These are phyloP conservation scores for Solanum piurae DNA, from an alignment of 257 asterid genomes.

Conservation along the genomic window DNA sequence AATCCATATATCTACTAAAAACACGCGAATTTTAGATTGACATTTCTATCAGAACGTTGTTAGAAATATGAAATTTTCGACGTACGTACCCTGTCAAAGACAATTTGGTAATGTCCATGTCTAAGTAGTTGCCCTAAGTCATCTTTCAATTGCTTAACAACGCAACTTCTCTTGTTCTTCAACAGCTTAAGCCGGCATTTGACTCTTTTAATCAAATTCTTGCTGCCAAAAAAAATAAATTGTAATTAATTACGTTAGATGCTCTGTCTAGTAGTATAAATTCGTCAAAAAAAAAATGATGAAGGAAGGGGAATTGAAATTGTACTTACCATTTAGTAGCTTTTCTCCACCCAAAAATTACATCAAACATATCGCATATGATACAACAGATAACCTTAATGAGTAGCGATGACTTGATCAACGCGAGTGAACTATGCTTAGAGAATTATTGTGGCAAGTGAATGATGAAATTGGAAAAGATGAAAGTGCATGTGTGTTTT, in stretches of 20 bases:
- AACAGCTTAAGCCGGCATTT: constrained; percentile 58
- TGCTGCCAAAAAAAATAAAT: constrained; percentile 20
- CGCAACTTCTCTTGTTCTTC: constrained; percentile 51
- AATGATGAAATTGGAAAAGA: not conserved
- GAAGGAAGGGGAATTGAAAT: not conserved
- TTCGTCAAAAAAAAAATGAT: not conserved
- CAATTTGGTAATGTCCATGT: constrained; percentile 43
- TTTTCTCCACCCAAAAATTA: constrained; percentile 79
- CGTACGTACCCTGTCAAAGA: constrained; percentile 63
- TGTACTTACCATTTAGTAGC: constrained; percentile 63
- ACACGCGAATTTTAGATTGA: not conserved
- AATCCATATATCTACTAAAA: not conserved
- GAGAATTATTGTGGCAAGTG: not conserved
- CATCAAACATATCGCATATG: constrained; percentile 25
- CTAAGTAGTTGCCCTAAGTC: constrained; percentile 67
- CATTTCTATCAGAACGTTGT: not conserved
- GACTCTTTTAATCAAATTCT: constrained; percentile 41
- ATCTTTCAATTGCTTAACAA: constrained; percentile 41
- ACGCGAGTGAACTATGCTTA: not conserved
- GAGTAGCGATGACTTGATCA: not conserved
- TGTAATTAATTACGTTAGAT: not conserved
- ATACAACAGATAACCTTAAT: not conserved
- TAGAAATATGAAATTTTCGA: not conserved
- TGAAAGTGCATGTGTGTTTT: not conserved
- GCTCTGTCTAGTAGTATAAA: not conserved